These are phyloP conservation scores for Lentinula raphanica DNA, from an alignment of 768 basidiomycete species.

Conservation along the genomic window DNA sequence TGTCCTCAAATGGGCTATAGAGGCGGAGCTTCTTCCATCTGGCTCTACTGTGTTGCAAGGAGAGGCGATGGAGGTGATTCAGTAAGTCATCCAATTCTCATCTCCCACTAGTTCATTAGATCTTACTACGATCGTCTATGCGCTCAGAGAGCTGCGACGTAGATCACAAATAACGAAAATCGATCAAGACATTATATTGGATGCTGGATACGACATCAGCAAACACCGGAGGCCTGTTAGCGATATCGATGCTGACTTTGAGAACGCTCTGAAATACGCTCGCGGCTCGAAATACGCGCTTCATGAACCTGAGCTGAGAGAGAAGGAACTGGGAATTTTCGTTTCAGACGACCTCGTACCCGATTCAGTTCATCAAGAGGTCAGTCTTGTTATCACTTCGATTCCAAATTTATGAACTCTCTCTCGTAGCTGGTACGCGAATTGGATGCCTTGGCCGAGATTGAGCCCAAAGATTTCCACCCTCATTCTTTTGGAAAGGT, in stretches of 20 bases:
- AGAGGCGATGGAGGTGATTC: background rate
- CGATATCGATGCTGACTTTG: background rate
- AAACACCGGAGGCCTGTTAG: background rate
- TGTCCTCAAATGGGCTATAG: background rate
- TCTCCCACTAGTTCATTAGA: too few relatives aligned
- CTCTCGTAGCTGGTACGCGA: constrained; percentile 8
- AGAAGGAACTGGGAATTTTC: background rate
- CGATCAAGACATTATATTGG: background rate
- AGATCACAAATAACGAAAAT: background rate
- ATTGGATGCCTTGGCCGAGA: constrained; percentile 10
- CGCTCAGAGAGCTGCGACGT: background rate
- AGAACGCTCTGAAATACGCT: background rate
- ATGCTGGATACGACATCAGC: background rate
- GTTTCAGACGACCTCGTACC: constrained; percentile 12
- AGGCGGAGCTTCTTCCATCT: too few relatives aligned
- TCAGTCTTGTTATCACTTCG: background rate
- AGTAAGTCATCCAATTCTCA: background rate
- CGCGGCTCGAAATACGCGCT: background rate
- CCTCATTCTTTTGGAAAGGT: constrained; percentile 13
- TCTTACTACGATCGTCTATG: background rate
- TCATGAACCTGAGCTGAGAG: background rate
- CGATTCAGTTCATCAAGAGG: constrained; percentile 11
- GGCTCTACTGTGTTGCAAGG: background rate
- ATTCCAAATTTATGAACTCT: background rate
- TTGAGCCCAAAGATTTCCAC: constrained; percentile 14